Evolutionary conservation across 2,329 filamentous ascomycete species (phyloP), one percentile per base, ranked within the genome.

Genomic region (Aspergillus luchuensis): DNA sequence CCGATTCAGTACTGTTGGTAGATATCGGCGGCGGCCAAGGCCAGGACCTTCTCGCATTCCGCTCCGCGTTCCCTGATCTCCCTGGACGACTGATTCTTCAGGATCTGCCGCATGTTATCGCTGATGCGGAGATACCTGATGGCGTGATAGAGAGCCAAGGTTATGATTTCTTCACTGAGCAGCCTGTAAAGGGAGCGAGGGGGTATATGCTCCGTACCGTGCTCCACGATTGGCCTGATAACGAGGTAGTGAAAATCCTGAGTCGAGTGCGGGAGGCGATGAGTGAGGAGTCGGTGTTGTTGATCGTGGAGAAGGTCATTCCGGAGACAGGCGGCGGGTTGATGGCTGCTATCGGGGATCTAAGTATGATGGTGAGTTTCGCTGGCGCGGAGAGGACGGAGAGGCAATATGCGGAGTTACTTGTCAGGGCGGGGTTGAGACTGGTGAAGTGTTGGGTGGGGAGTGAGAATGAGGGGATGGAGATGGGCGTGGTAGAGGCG

Each of bases 181-280:
- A 81, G 56, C 77, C 77, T 0, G 62, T 81, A 7, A 73, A 69
- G 23, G 79, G 77, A 3, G 79, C 79, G 0, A 72, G 72, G 5
- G 71, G 67, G 5, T 74, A 74, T 51, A 72, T 67, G 51, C 52
- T 72, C 38, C 63, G 73, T 45, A 68, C 68, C 7, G 70, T 77
- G 3, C 56, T 76, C 25, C 72, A 78, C 58, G 72, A 77, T 63
- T 76, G 71, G 67, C 67, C 69, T 19, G 71, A 67, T 41, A 30
- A 19, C 3, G 58, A 67, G 17, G 64, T 58, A 8, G 41, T 59
- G 2, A 23, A 57, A 1, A 47, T 53, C 4, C 55, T 69, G 7
- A 15, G 21, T 2, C 19, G 55, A 3, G 54, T 66, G 11, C 60
- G 39, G 8, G 62, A 63, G 6, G 66, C 64, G 0, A 68, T 68